Evolutionary conservation across 75 land plant genomes (phyloP), one percentile per base, ranked within the genome.

Genomic region (Cunninghamia lanceolata): DNA sequence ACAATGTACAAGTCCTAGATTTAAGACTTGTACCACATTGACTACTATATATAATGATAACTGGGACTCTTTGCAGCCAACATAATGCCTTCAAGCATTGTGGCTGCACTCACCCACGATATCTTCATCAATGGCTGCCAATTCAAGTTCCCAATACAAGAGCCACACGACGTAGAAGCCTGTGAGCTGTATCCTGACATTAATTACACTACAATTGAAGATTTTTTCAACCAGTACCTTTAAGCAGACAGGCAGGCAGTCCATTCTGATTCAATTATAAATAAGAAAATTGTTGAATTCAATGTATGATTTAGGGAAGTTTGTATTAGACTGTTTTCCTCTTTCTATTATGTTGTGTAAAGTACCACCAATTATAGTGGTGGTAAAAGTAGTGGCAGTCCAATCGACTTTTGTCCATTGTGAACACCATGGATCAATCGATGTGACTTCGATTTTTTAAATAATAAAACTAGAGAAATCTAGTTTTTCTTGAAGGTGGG

Each of bases 81-180:
- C 81, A 34, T 32, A 38, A 84, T 92, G 30, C 93, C 94, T 39
- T 56, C 43, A 17, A 92, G 89, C 83, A 74, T 92, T 30, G 87
- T 90, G 4, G 87, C 91, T 21, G 84, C 93, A 4, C 50, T 91
- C 34, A 88, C 88, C 1, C 91, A 93, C 50, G 88, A 87, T 83
- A 89, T 90, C 9, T 90, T 90, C 87, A 86, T 92, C 34, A 83
- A 90, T 16, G 93, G 94, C 8, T 88, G 88, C 45, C 93, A 90
- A 83, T 45, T n/a, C 50, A 91, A 90, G 17, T 91, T 87, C 47
- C 50, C 84, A 84, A 5, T 92, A 1, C 88, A 88, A 28, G 87
- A 73, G 6, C 71, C 63, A 3, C 54, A 52, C 0, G 94, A 92
- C 19, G 85, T 89, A 11, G 94, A 94, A 39, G 88, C 88, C 36